phyloP scores from a whole-genome alignment of 768 basidiomycete species.

The Auricularia heimuer region DNA sequence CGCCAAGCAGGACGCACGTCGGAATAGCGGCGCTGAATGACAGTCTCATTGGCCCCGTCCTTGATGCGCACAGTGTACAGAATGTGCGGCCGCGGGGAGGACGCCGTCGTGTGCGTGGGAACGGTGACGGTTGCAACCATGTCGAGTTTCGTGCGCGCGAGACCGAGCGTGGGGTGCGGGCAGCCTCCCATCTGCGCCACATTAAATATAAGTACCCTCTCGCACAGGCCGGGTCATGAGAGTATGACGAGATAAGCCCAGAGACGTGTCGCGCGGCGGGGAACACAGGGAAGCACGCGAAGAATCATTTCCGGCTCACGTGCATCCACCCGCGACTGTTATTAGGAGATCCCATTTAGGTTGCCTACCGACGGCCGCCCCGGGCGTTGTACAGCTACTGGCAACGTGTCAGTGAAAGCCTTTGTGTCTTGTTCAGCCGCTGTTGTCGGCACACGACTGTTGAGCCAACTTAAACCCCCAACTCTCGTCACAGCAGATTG shows the following conservation, averaged over 20 bases:
- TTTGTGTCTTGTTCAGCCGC: neutral
- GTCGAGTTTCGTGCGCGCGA: neutral
- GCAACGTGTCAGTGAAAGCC: neutral
- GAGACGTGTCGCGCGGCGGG: neutral
- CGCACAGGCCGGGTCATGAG: neutral
- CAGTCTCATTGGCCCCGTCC: constrained; percentile 23
- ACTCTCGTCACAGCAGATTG: too few species aligned
- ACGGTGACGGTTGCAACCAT: constrained; percentile 16
- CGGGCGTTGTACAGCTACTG: neutral
- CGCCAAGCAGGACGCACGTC: constrained; percentile 24
- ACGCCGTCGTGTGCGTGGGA: constrained; percentile 36
- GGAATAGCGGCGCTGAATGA: constrained; percentile 32
- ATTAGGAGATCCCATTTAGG: neutral
- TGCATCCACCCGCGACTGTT: neutral
- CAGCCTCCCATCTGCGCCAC: neutral
- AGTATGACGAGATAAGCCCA: neutral
- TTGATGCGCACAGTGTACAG: constrained; percentile 34
- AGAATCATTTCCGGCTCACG: neutral
- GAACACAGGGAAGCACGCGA: neutral
- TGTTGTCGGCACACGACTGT: too few species aligned
- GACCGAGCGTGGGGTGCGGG: neutral
- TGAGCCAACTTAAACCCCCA: too few species aligned
- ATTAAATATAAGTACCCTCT: neutral
- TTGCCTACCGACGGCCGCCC: neutral
- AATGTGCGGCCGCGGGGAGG: constrained; percentile 36